Evolutionary conservation across 345 rosid genomes (phyloP), one percentile per base, ranked within the genome.

Genomic region (Lenwebbia sp.): DNA sequence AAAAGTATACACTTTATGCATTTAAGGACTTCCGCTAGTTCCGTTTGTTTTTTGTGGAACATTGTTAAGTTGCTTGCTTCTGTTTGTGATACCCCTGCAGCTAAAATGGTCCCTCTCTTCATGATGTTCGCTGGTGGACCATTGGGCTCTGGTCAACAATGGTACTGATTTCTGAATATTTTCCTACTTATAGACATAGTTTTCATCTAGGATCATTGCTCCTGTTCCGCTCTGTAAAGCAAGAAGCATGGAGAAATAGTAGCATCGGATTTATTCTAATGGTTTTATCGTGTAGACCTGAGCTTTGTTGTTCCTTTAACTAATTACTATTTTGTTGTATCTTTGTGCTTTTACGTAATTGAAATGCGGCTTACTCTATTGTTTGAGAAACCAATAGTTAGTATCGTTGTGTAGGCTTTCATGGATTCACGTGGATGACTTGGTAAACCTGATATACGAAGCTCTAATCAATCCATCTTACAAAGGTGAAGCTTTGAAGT

Each of bases 121-220:
- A 93, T 91, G 96, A 91, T 97, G 97, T 96, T 95, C 87, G 96
- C 98, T 25, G 99, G 99, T 52, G 99, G 99, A 90, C 99, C 99
- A 84, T 57, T 97, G 88, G 98, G 98, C 82, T 91, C 99, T 76
- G 99, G 99, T 88, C 87, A 84, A 76, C 99, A 97, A 90, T 97
- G 98, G 99, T 97, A 91, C 40, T 25, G 62, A 19, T 60, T 41
- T 40, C 78, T 70, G 78, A 70, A 70, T 33, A 37, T 70, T 83
- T 70, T 70, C 47, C 78, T 70, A 22, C 25, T 70, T 70, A 10
- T 10, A 19, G 47, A 33, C 47, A 33, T 37, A 19, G 47, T 70
- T 70, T 70, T 37, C 25, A 1, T 70, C 78, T 65, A 65, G 25
- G 78, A 70, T 70, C 78, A 4, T 33, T 70, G 78, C 78, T 70